Conservation (phyloP, 2,329 filamentous ascomycete genomes). For the Fusarium piperis region DNA sequence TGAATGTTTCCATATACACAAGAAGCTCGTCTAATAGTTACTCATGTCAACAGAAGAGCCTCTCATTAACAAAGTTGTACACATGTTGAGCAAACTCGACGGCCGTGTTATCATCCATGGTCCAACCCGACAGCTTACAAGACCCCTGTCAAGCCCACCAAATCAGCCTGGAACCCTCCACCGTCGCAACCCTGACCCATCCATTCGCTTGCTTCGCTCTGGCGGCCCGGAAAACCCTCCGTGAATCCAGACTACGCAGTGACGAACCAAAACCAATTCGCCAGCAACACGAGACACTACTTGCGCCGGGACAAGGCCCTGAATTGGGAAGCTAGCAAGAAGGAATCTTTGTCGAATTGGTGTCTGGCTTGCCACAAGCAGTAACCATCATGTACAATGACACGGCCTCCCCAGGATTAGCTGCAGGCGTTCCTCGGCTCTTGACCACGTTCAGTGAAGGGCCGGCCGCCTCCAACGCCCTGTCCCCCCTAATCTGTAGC, state of each 20-base stretch:
- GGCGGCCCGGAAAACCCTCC: neutral
- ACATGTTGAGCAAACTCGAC: neutral
- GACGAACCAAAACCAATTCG: neutral
- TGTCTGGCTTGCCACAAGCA: neutral
- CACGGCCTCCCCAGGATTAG: slow-evolving; percentile 29
- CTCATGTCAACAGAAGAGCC: neutral
- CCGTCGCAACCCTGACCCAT: slow-evolving; percentile 1
- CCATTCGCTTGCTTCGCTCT: neutral
- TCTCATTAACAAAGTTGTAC: neutral
- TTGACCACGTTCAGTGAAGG: slow-evolving; percentile 24
- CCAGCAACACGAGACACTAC: neutral
- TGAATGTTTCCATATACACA: neutral
- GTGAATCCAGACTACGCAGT: neutral
- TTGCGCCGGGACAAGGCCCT: slow-evolving; percentile 11
- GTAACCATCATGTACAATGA: slow-evolving; percentile 31
- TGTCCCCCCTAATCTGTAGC: slow-evolving; percentile 4
- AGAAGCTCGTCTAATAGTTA: neutral
- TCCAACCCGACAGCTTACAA: neutral
- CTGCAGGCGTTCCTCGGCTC: slow-evolving; percentile 8
- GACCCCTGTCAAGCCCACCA: neutral
- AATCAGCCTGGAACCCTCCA: slow-evolving; percentile 16
- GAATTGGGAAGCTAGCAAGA: slow-evolving; percentile 9
- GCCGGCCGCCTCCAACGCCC: slow-evolving; percentile 3
- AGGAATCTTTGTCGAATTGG: neutral
- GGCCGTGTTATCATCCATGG: neutral